Base-by-base conservation (phyloP, 768 basidiomycete species). In the Dacryopinax primogenitus region DNA sequence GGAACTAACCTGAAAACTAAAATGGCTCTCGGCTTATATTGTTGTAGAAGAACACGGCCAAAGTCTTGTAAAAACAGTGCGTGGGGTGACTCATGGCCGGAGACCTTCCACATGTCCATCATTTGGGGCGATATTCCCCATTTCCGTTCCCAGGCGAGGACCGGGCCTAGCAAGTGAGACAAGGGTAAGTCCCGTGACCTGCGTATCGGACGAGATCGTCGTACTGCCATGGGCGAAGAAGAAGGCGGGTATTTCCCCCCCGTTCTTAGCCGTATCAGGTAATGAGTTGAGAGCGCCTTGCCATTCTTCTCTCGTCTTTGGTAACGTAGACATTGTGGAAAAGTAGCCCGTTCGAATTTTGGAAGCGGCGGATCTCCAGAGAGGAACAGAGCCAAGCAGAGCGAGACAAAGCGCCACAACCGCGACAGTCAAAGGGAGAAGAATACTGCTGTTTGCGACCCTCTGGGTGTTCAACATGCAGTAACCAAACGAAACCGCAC, bases 11-110 rank as follows among this genome's bases (percentile, higher is more conserved):
- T 87, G 76, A 90, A 88, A 1, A 90, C 87, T 3, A 90, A 82
- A 63, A 89, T 85, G n/a, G 81, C 88, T 71, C 83, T 85, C 1
- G 88, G 88, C 58, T 83, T 78, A 74, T 91, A 91, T 73, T 88
- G 90, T 65, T 81, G 70, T 41, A 88, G 69, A 32, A 89, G 71
- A 0, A 77, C 77, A 0, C 84, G 83, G 0, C 87, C 87, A 74
- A 90, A 88, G 65, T 84, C 80, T 45, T 75, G 77, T 68, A 89
- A 73, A 72, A 90, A 90, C 13, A 71, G 69, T 0, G 81, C 82
- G 18, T 87, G 75, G 1, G 81, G 79, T 0, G 86, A 83, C 3
- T 75, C 76, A 6, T 81, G 79, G 1, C 84, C 85, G n/a, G 70
- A 70, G 1, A 65, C 61, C 11, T 72, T 62, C 35, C 69, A 28